A percentile compares a stretch with the other conserved stretches of the same genome.
Evolutionary conservation across 257 asterid species (phyloP).

Genomic region (Solanum chiquidenum): DNA sequence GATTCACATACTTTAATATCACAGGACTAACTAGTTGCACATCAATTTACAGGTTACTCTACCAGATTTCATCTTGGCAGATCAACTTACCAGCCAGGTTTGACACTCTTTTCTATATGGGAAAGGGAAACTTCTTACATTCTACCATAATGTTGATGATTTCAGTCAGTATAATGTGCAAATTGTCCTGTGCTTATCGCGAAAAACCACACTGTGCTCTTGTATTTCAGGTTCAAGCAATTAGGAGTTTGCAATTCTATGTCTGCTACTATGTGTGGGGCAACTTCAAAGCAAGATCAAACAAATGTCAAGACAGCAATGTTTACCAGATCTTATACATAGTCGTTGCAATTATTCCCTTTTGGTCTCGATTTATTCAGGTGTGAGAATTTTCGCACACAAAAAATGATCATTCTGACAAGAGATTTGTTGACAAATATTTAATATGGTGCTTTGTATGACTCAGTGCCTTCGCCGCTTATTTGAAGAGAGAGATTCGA

Average conservation of each 20-base stretch:
- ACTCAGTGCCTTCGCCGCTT: constrained; percentile 58
- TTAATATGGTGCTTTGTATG: neutral
- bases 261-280: constrained; percentile 66
- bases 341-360: constrained; percentile 53
- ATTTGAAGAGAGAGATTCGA: constrained; percentile 35
- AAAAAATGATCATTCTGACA: too few species aligned
- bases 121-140: neutral
- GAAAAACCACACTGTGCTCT: neutral
- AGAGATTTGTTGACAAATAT: neutral
- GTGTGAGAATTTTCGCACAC: constrained; percentile 10
- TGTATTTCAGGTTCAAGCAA: constrained; percentile 56
- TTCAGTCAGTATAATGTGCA: neutral
- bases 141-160: neutral
- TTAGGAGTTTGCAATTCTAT: constrained; percentile 58
- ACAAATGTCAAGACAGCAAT: constrained; percentile 7
- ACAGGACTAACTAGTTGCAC: neutral
- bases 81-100: constrained; percentile 93
- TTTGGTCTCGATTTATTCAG: constrained; percentile 61
- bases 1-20: neutral
- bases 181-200: neutral
- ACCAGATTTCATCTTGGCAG: constrained; percentile 82
- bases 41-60: constrained; percentile 44
- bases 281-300: constrained; percentile 39
- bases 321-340: constrained; percentile 27
- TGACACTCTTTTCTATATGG: neutral